Conservation (phyloP, 768 basidiomycete species). For the Podaxis rugospora region DNA sequence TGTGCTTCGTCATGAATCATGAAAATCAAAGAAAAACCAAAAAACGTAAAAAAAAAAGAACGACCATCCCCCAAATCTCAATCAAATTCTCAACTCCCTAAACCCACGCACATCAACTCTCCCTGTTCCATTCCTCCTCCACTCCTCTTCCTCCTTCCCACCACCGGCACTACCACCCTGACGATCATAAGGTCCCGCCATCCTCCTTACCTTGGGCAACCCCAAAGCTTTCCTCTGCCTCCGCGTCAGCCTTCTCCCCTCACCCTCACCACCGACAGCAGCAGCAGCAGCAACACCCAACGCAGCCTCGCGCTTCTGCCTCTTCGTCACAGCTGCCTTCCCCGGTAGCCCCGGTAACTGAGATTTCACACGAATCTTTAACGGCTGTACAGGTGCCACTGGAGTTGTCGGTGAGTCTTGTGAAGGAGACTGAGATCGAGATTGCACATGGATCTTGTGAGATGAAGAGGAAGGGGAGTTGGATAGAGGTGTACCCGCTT, state of each 20-base stretch:
- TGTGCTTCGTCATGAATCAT: background rate
- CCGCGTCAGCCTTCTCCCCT: slow-evolving; percentile 48
- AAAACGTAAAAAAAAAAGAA: background rate
- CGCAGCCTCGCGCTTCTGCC: slow-evolving; percentile 3
- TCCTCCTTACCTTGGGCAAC: slow-evolving; percentile 44
- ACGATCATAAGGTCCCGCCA: slow-evolving; percentile 25
- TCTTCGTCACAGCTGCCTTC: slow-evolving; percentile 20
- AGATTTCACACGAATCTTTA: background rate
- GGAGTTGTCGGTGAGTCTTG: background rate
- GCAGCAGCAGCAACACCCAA: background rate
- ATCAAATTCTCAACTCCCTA: slow-evolving; percentile 66
- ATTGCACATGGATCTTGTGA: background rate
- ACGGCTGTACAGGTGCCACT: background rate
- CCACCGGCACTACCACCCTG: slow-evolving; percentile 46
- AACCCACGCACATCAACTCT: slow-evolving; percentile 75
- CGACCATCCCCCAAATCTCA: background rate
- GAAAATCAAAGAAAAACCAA: background rate
- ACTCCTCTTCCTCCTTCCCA: slow-evolving; percentile 45
- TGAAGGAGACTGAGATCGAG: background rate
- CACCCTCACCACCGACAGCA: background rate
- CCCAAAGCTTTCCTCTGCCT: slow-evolving; percentile 68
- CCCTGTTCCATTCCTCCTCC: slow-evolving; percentile 67
- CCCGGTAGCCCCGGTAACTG: background rate
- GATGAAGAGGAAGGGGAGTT: background rate
- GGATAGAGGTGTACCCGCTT: background rate